Evolutionary conservation across 2,329 filamentous ascomycete genomes (phyloP), one percentile per base, ranked within the genome.

Genomic region (Hirsutella minnesotensis): DNA sequence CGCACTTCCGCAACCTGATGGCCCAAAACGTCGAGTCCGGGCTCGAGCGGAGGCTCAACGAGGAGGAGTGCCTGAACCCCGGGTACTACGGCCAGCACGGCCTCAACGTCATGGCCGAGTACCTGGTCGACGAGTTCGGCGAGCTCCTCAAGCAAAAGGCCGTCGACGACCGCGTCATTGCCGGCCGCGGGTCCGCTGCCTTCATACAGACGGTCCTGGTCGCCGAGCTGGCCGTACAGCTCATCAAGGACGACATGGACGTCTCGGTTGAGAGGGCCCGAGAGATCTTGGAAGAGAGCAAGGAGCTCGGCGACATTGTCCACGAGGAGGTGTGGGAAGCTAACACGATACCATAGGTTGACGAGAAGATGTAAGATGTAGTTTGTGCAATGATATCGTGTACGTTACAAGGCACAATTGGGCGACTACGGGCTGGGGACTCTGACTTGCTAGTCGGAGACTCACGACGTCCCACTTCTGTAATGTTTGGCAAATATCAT

Each of bases 71-170:
- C 43, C 68, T 82, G 24, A 79, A 75, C 3, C 83, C 84, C 9
- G 88, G 88, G 0, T 95, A 94, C 61, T 95, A 94, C 61, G 88
- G 88, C 2, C 74, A 81, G 3, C 75, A 80, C 18, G 88, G 88
- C 1, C 70, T 83, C 41, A 75, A 76, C 39, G 63, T 74, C 41
- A 86, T 95, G 73, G 83, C 78, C 37, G 80, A 86, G 52, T 74
- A 73, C 43, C 73, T 88, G 31, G 77, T 84, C 45, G 55, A 63
- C 3, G 67, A 69, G 38, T 80, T 86, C 56, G 75, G 73, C 13
- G 57, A 68, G 9, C 60, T 75, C 47, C 61, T 90, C 24, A 77
- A 81, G 45, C 68, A 73, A 49, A 70, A 75, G 43, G 77, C 81
- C 2, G 66, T 79, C 15, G 67, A 72, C 41, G 84, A 90, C 55